Evolutionary conservation across 2,329 filamentous ascomycete species (phyloP).

Genomic region (Colletotrichum destructivum): DNA sequence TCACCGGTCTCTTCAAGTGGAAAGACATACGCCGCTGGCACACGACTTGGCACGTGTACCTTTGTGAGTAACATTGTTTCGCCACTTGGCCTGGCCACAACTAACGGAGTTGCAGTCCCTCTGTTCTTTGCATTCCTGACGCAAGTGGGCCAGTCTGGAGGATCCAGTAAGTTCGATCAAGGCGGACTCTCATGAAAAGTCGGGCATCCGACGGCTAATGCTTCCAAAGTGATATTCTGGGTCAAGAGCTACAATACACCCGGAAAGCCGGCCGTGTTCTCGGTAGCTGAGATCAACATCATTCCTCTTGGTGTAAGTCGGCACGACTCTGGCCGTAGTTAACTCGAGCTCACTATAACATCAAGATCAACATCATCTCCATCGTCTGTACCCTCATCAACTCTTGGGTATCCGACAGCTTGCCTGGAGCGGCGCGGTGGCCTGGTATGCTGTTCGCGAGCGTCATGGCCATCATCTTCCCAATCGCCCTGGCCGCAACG

Average conservation of each 20-base stretch:
- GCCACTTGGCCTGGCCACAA: not conserved
- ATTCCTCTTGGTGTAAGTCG: constrained; percentile 47
- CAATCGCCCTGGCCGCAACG: constrained; percentile 46
- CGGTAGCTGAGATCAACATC: constrained; percentile 48
- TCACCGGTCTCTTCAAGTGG: constrained; percentile 49
- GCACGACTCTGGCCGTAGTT: not conserved
- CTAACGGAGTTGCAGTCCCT: constrained; percentile 41
- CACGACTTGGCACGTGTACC: constrained; percentile 49
- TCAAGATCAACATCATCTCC: constrained; percentile 46
- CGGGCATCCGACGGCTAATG: too few species aligned
- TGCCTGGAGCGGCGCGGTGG: constrained; percentile 47
- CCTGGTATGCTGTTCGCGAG: constrained; percentile 48
- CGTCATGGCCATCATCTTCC: constrained; percentile 47
- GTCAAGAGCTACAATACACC: constrained; percentile 48
- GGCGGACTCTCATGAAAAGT: rapidly evolving
- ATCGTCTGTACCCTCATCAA: constrained; percentile 45
- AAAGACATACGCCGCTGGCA: constrained; percentile 50
- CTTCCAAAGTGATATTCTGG: constrained; percentile 47
- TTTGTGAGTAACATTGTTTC: constrained; percentile 41
- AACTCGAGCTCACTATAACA: not conserved
- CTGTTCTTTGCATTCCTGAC: constrained; percentile 45
- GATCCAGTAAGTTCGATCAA: constrained; percentile 43
- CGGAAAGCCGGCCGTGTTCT: constrained; percentile 44
- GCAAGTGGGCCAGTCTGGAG: constrained; percentile 46
- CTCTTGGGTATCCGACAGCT: constrained; percentile 47